Base-by-base conservation (phyloP, 75 land plant species). In the Cryptomeria japonica region DNA sequence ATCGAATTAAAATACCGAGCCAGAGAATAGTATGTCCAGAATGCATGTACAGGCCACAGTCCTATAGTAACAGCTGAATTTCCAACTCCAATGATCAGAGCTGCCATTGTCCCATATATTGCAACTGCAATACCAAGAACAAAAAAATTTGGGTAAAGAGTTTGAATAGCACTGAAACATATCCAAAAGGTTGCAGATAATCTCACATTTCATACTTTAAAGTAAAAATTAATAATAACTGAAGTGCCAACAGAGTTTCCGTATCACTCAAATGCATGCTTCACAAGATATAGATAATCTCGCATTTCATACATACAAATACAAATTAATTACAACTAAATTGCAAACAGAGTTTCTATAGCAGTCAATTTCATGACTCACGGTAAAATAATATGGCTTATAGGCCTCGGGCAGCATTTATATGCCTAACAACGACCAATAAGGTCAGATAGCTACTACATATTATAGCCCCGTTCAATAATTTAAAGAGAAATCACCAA, bases 31-130 rank as follows among this genome's bases (percentile, higher is more conserved):
- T 89, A 94, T 19, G 94, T 94, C 95, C 95, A 92, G 16, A 94
- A 9, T 87, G 90, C 90, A 92, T 95, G 97, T 32, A 92, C 96
- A 76, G 96, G 95, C 98, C 97, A 97, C 7, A 97, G 93, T 13
- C 98, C 98, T 37, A 97, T 41, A 15, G 93, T 90, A 72, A 97
- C 99, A 25, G 96, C 88, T 31, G 95, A 89, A 82, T 93, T 93
- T 64, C 96, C 96, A 88, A 90, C 56, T 42, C 90, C 73, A 41
- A 96, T 79, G 37, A 96, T 91, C 37, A 86, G 70, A 6, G 85
- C 82, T 31, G 88, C 93, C 31, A 95, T 19, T 25, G 96, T 96
- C 36, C 92, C 93, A 51, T 96, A 84, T 15, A 96, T 87, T 16
- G 83, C 89, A 56, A 92, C 99, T 97, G 94, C 38, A 90, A 28